Base-by-base conservation (phyloP, 345 rosid species). In the Euclidium syriacum region DNA sequence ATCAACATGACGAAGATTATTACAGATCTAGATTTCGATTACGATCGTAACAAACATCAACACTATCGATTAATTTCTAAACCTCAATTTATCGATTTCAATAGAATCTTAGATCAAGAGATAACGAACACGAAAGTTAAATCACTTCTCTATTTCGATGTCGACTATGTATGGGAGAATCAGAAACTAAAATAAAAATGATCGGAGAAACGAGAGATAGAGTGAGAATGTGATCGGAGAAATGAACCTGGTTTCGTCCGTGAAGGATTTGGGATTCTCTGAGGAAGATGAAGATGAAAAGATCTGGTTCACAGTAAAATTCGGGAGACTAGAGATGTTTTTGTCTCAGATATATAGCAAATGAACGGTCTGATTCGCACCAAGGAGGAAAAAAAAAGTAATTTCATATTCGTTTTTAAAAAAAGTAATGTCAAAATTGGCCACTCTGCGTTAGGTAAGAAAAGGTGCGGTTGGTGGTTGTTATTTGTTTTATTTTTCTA, bases 371-470 rank as follows among this genome's bases (percentile, higher is more conserved):
- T 19, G 74, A 62, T 62, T 62, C 63, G 59, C 59, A 67, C 72
- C 71, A 56, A 23, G 0, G 25, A 30, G 7, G 1, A 46, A n/a
- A 29, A 3, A 7, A 30, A 12, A 10, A 20, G 20, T 39, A 23
- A 7, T 6, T 14, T 22, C 12, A 3, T 43, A 25, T 0, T 10
- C 20, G 27, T 0, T 36, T 34, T 52, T 41, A 7, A 34, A 10
- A 10, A 15, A n/a, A 47, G 33, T 39, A 22, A 17, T 47, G 65
- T 71, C 75, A 48, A 63, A 71, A 58, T 50, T 64, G 75, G 59
- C 65, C 53, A 63, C 70, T 63, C 59, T 14, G 60, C 12, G 74
- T 70, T 70, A 55, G 74, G 74, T 70, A 44, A 70, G 40, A 39
- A 48, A 32, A 47, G 23, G 62, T 33, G 35, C 3, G 43, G 5